Conservation (phyloP, 306 rosid genomes). For the Parietaria judaica region DNA sequence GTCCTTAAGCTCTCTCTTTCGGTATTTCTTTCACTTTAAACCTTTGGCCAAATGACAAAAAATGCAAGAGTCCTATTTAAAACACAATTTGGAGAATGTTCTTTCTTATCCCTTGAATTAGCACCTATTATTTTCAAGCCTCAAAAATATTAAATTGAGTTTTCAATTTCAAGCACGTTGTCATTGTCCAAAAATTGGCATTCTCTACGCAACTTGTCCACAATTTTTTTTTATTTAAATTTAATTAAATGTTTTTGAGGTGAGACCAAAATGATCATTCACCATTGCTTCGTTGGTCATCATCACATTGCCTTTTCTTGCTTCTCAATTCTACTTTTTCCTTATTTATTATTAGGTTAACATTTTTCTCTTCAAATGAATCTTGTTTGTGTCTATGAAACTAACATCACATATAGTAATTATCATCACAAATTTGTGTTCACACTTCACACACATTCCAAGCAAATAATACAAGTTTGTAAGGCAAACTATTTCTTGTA, state of each 20-base stretch:
- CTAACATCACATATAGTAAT: background rate
- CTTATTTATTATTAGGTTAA: conserved; percentile 1
- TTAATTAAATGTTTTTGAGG: background rate
- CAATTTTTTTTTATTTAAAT: background rate
- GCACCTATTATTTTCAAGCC: conserved; percentile 8
- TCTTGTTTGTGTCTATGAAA: background rate
- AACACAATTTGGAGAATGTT: conserved; percentile 12
- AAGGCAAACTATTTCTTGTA: conserved; percentile 18
- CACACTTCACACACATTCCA: conserved; percentile 3
- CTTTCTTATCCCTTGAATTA: conserved; percentile 9
- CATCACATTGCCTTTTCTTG: background rate
- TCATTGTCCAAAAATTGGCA: conserved; percentile 4
- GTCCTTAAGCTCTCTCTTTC: conserved; percentile 1
- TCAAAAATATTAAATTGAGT: background rate
- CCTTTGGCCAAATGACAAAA: conserved; percentile 13
- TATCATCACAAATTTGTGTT: conserved; percentile 12
- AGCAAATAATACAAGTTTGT: conserved; percentile 9
- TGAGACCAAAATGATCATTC: conserved; percentile 11
- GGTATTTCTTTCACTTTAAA: conserved; percentile 7
- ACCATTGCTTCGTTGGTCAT: conserved; percentile 11
- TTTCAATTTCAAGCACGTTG: background rate
- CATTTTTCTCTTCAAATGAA: conserved; percentile 1
- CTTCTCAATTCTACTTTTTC: conserved; percentile 4
- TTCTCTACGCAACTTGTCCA: conserved; percentile 13
- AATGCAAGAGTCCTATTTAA: background rate